A percentile compares a stretch with the other conserved stretches of the same genome.
Conservation (phyloP, 2,329 filamentous ascomycete species). For the Venturia effusa region DNA sequence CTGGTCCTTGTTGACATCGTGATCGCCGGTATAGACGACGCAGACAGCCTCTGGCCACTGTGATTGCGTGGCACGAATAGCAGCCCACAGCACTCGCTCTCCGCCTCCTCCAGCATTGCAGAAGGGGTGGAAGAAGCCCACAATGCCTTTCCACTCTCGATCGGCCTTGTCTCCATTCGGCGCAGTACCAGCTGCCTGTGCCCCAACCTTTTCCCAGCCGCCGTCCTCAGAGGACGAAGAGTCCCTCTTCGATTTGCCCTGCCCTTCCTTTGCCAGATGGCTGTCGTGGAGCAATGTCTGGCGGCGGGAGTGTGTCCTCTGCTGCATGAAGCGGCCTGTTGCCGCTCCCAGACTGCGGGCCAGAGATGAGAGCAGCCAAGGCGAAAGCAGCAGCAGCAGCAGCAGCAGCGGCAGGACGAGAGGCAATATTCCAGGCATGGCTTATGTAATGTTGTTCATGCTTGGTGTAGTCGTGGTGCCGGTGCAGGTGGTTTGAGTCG, state of each 20-base stretch:
- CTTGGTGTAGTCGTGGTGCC: not conserved
- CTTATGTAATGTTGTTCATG: not conserved
- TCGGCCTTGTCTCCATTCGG: conserved; percentile 33
- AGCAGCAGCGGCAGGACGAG: conserved; percentile 1
- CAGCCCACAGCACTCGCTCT: conserved; percentile 92
- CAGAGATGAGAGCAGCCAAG: conserved; percentile 6
- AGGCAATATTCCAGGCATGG: not conserved
- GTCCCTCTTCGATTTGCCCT: not conserved
- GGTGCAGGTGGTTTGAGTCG: too few species aligned
- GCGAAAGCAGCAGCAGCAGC: not conserved
- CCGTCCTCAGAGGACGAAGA: conserved; percentile 37
- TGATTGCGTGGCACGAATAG: conserved; percentile 80
- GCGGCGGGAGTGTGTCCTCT: conserved; percentile 21
- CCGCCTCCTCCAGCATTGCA: conserved; percentile 96
- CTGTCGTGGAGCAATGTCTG: conserved; percentile 11
- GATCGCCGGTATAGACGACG: conserved; percentile 90
- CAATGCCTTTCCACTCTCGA: conserved; percentile 67
- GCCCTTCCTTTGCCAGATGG: conserved; percentile 10
- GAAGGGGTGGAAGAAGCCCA: conserved; percentile 97
- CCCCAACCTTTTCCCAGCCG: conserved; percentile 61
- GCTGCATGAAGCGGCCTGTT: conserved; percentile 16
- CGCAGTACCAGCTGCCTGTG: conserved; percentile 35
- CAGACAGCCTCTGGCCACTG: conserved; percentile 83
- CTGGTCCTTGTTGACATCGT: conserved; percentile 68
- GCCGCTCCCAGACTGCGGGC: conserved; percentile 16